A percentile compares a stretch with the other conserved stretches of the same genome.
Conservation (phyloP, 176 grass and related monocot species). For the Canna indica region DNA sequence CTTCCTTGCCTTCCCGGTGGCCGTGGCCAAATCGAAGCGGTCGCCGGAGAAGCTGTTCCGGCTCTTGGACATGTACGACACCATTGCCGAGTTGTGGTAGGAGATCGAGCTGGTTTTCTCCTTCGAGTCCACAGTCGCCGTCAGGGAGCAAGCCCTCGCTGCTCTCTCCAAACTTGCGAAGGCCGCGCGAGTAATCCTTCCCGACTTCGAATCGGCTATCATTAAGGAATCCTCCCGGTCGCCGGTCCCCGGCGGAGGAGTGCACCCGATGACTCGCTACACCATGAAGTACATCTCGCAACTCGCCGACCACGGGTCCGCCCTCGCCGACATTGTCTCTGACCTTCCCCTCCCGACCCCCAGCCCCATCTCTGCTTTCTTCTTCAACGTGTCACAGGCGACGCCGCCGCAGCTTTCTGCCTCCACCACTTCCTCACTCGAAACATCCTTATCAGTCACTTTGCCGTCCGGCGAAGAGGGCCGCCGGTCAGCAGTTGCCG, state of each 20-base stretch:
- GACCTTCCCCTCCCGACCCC: not conserved
- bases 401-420: not conserved
- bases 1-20: slow-evolving; percentile 33
- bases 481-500: not conserved
- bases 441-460: slow-evolving; percentile 3
- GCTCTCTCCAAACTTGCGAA: slow-evolving; percentile 22
- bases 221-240: slow-evolving; percentile 33
- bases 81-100: slow-evolving; percentile 26
- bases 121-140: slow-evolving; percentile 13
- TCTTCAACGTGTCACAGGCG: not conserved
- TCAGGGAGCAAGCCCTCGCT: not conserved
- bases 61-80: slow-evolving; percentile 51
- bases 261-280: slow-evolving; percentile 55
- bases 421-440: not conserved
- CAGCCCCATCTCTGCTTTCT: not conserved
- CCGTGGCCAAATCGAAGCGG: slow-evolving; percentile 27
- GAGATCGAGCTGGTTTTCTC: slow-evolving; percentile 30
- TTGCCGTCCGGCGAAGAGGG: too few relatives aligned
- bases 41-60: slow-evolving; percentile 52
- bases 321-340: slow-evolving; percentile 24
- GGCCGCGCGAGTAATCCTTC: slow-evolving; percentile 14
- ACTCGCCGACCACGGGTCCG: slow-evolving; percentile 50
- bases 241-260: slow-evolving; percentile 30
- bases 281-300: slow-evolving; percentile 69
- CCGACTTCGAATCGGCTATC: slow-evolving; percentile 47